These are phyloP conservation scores for Cyclotella distinguenda DNA, from an alignment of 108 stramenopile genomes.

Conservation along the genomic window DNA sequence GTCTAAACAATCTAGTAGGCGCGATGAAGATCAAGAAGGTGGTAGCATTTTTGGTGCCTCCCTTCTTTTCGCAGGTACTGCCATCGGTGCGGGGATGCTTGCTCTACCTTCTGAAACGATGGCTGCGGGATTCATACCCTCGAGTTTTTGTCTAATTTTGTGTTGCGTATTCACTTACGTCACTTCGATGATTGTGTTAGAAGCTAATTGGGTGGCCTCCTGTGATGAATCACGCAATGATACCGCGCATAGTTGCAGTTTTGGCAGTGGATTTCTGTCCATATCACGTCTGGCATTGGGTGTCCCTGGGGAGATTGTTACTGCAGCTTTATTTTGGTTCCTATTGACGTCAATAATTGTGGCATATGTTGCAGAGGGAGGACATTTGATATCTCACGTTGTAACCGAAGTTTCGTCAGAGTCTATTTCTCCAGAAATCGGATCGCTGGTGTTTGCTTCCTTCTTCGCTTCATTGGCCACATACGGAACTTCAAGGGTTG, in stretches of 20 bases:
- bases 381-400: slow-evolving; percentile 28
- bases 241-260: slow-evolving; percentile 1
- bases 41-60: slow-evolving; percentile 48
- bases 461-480: slow-evolving; percentile 33
- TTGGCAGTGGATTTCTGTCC: slow-evolving; percentile 35
- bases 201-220: slow-evolving; percentile 42
- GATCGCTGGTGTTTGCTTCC: slow-evolving; percentile 30
- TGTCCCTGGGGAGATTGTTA: slow-evolving; percentile 33
- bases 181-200: slow-evolving; percentile 41
- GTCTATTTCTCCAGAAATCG: slow-evolving; percentile 18
- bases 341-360: slow-evolving; percentile 44
- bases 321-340: slow-evolving; percentile 52
- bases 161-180: slow-evolving; percentile 50
- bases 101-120: slow-evolving; percentile 45
- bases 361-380: slow-evolving; percentile 45
- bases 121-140: slow-evolving; percentile 36
- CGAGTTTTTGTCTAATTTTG: slow-evolving; percentile 23
- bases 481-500: slow-evolving; percentile 35
- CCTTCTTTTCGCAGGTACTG: slow-evolving; percentile 45
- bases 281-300: slow-evolving; percentile 37
- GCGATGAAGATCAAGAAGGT: slow-evolving; percentile 1
- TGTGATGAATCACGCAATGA: neutral
- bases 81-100: slow-evolving; percentile 44
- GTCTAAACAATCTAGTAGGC: neutral
- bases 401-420: slow-evolving; percentile 17